phyloP scores from a whole-genome alignment of 73 alveolate genomes.

The Breviolum minutum region DNA sequence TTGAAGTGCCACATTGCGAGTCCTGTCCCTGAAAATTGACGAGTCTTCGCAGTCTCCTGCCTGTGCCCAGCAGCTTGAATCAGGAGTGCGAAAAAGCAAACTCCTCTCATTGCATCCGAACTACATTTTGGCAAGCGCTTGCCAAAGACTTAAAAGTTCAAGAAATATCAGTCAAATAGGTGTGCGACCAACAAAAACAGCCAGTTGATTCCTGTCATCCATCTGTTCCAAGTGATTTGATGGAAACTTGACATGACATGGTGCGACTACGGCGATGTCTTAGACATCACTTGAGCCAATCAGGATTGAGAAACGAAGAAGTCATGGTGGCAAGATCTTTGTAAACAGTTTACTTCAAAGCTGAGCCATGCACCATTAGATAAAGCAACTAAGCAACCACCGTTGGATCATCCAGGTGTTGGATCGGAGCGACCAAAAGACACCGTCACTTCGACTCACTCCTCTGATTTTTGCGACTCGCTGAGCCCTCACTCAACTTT shows the following conservation, averaged over 20 bases:
- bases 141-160: background rate
- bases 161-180: background rate
- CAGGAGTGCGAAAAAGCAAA: background rate
- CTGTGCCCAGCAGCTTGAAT: conserved; percentile 35
- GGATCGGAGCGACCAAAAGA: too few species aligned
- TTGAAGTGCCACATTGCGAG: too few species aligned
- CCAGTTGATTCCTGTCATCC: too few species aligned
- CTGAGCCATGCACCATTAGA: too few species aligned
- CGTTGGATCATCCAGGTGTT: too few species aligned
- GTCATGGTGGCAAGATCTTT: background rate
- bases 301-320: background rate
- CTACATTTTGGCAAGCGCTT: conserved; percentile 30
- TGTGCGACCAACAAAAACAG: too few species aligned
- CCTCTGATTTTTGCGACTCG: too few species aligned
- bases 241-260: background rate
- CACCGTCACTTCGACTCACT: too few species aligned
- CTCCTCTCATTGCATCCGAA: conserved; percentile 16
- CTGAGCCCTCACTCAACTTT: too few species aligned
- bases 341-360: too few species aligned
- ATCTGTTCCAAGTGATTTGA: background rate
- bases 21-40: too few species aligned
- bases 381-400: too few species aligned
- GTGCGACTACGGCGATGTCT: background rate
- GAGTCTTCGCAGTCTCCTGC: background rate
- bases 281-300: conserved; percentile 40